Evolutionary conservation across 192 early-diverging fungal genomes (phyloP), one percentile per base, ranked within the genome.

Genomic region (Podila minutissima): DNA sequence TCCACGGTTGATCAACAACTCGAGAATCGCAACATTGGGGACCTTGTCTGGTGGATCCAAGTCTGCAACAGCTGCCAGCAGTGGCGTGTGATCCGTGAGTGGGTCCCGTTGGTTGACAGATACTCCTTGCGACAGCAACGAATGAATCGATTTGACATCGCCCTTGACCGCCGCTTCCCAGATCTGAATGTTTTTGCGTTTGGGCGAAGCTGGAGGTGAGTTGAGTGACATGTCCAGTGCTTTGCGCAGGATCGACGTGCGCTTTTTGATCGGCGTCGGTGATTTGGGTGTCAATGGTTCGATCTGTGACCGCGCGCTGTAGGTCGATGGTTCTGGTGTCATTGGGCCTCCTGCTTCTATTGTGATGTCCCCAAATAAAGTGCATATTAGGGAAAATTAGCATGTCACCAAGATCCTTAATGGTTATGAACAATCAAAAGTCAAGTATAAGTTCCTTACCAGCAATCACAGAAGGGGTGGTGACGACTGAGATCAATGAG

Each of bases 91-190:
- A 26, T 73, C 77, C 3, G 77, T 81, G 31, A 73, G 3, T 8
- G 77, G 71, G 46, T 81, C 77, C 26, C 77, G 66, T 37, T 81
- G 77, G 33, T 81, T 81, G 62, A 81, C 77, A 50, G 77, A 81
- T 2, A 81, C 57, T 12, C 77, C 77, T 19, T 81, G 71, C 0
- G 77, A 81, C 6, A 81, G 55, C 0, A 81, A 49, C 29, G 77
- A 60, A 46, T 81, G 46, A 33, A 81, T 81, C 3, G 50, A 32
- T 32, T 81, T 81, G 55, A 57, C 62, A 11, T 81, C 77, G 38
- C 71, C 77, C 31, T 73, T 81, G 22, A 69, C 77, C 5, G 63
- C 77, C 0, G 77, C 77, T 53, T 81, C 77, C 77, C 77, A 81
- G 26, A 81, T 81, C n/a, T 64, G 77, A 6, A 79, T 59, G 2